Evolutionary conservation across 1,284 basidiomycete species (phyloP).

Genomic region (Irpex sp.): DNA sequence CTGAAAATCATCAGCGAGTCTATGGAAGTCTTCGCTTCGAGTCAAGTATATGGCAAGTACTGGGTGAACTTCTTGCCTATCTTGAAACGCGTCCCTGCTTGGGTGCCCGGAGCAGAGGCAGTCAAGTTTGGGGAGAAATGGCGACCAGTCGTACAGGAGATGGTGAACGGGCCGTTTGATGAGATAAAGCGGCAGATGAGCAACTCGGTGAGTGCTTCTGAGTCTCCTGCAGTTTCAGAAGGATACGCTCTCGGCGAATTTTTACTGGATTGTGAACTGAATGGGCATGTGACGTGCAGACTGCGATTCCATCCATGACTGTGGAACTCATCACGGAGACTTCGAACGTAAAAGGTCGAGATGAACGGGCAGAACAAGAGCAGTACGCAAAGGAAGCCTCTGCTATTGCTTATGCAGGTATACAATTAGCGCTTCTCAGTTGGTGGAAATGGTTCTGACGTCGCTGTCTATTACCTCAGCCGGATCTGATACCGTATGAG

Average conservation of each 20-base stretch:
- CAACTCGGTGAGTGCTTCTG: neutral
- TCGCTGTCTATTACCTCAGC: constrained; percentile 10
- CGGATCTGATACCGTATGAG: constrained; percentile 24
- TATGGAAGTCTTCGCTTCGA: neutral
- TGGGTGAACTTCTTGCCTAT: neutral
- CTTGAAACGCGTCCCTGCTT: constrained; percentile 23
- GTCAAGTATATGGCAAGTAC: neutral
- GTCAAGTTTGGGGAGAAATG: constrained; percentile 18
- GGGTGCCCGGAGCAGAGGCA: constrained; percentile 28
- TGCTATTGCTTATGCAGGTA: constrained; percentile 1
- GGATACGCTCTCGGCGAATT: no score
- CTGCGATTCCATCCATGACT: neutral
- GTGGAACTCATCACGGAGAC: neutral
- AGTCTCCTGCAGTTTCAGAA: no score
- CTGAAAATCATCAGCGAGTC: neutral
- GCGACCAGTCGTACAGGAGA: constrained; percentile 16
- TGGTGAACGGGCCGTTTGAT: constrained; percentile 20
- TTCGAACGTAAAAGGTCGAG: neutral
- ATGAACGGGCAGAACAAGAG: neutral
- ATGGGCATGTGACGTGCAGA: constrained; percentile 14
- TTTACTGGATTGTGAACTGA: neutral
- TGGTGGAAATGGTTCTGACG: neutral
- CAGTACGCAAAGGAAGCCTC: neutral
- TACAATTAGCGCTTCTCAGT: neutral
- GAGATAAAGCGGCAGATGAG: constrained; percentile 16